These are phyloP conservation scores for Penicillium paradoxum DNA, from an alignment of 495 filamentous ascomycete species.

Conservation along the genomic window DNA sequence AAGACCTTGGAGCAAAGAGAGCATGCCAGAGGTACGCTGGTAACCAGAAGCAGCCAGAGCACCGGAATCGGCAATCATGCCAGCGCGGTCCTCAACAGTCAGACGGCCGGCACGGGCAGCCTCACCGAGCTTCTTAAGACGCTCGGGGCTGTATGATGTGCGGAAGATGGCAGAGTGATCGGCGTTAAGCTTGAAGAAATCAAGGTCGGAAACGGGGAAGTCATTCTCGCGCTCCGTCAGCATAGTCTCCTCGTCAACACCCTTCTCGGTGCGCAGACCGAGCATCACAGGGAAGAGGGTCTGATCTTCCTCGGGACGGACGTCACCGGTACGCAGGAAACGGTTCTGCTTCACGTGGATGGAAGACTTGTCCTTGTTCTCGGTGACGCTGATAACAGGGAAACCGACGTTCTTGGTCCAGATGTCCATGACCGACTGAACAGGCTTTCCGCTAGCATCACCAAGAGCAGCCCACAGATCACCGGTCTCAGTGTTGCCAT, in stretches of 20 bases:
- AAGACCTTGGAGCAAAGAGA: conserved; percentile 82
- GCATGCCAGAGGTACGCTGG: conserved; percentile 83
- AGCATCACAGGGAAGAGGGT: conserved; percentile 63
- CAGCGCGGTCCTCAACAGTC: conserved; percentile 87
- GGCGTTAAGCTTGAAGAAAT: conserved; percentile 67
- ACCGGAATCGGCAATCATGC: conserved; percentile 93
- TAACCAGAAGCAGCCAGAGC: conserved; percentile 86
- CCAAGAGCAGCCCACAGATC: conserved; percentile 89
- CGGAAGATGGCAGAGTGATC: conserved; percentile 63
- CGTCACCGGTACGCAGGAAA: conserved; percentile 62
- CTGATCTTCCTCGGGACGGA: conserved; percentile 65
- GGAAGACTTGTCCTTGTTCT: conserved; percentile 41
- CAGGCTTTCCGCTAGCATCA: conserved; percentile 85
- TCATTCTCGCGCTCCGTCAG: conserved; percentile 68
- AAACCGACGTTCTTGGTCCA: conserved; percentile 68
- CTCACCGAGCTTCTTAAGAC: conserved; percentile 58
- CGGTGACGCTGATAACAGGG: conserved; percentile 59
- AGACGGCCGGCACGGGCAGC: conserved; percentile 83
- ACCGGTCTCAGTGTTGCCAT: conserved; percentile 65
- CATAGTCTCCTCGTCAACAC: conserved; percentile 54
- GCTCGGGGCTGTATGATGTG: conserved; percentile 57
- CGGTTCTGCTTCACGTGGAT: conserved; percentile 61
- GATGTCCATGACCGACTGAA: conserved; percentile 66
- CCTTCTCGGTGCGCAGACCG: conserved; percentile 54
- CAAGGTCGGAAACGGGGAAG: conserved; percentile 58